Evolutionary conservation across 2,329 filamentous ascomycete species (phyloP).

Genomic region (Colletotrichum sp.): DNA sequence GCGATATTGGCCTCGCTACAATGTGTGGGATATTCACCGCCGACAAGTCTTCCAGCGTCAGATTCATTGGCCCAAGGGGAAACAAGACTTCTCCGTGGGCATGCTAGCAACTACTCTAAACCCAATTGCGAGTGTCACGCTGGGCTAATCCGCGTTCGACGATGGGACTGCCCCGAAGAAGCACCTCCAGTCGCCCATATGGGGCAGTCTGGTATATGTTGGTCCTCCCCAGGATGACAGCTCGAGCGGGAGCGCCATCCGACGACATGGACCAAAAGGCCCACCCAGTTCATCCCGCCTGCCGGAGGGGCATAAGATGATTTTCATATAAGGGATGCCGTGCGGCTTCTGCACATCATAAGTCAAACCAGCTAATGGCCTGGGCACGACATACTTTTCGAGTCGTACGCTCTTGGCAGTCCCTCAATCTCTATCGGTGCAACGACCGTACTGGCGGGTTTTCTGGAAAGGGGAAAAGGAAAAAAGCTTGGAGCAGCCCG

Average conservation of each 20-base stretch:
- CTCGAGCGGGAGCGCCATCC: not conserved
- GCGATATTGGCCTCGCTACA: not conserved
- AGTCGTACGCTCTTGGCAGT: not conserved
- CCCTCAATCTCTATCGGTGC: not conserved
- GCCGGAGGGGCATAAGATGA: not conserved
- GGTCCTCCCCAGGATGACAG: not conserved
- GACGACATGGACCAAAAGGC: not conserved
- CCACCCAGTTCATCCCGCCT: not conserved
- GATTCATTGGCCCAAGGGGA: not conserved
- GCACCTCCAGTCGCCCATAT: not conserved
- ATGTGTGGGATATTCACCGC: not conserved
- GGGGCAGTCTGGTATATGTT: not conserved
- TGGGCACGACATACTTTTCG: not conserved
- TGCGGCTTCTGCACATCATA: conserved; percentile 9
- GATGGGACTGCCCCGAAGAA: not conserved
- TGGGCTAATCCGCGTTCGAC: not conserved
- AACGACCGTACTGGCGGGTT: not conserved
- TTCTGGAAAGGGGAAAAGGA: not conserved
- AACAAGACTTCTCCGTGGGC: not conserved
- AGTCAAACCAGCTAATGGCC: conserved; percentile 13
- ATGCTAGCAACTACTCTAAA: not conserved
- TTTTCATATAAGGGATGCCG: not conserved
- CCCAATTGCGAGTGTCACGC: not conserved
- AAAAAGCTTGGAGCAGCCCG: not conserved
- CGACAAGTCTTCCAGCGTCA: not conserved